Percentiles rank a stretch among this genome's conserved stretches.
Evolutionary conservation across 352 stramenopile genomes (phyloP).

Genomic region (Blastocystis sp.): DNA sequence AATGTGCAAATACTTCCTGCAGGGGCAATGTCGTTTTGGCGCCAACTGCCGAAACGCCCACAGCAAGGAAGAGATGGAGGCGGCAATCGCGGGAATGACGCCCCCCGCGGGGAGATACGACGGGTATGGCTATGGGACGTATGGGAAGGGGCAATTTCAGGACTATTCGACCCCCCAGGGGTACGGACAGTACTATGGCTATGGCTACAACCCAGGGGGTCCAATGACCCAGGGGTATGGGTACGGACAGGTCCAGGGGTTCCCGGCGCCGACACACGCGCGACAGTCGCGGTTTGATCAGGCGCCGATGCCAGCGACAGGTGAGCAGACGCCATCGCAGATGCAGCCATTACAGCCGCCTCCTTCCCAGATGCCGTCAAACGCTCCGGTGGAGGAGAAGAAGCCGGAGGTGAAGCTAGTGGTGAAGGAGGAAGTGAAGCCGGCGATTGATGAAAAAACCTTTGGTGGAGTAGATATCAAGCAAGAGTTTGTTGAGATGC

Average conservation of each 20-base stretch:
- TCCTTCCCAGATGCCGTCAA: too few relatives aligned
- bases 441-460: background rate
- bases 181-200: too few relatives aligned
- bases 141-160: too few relatives aligned
- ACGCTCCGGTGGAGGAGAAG: background rate
- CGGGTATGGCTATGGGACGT: background rate
- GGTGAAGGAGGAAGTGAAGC: background rate
- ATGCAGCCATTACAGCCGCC: background rate
- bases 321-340: background rate
- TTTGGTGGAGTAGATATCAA: background rate
- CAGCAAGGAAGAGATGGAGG: background rate
- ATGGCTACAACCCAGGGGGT: too few relatives aligned
- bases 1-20: conserved; percentile 1
- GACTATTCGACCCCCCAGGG: too few relatives aligned
- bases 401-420: background rate
- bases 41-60: background rate
- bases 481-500: background rate
- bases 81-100: background rate
- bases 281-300: background rate
- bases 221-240: too few relatives aligned
- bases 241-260: background rate
- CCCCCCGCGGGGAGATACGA: background rate
- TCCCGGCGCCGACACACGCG: background rate
- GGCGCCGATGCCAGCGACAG: background rate
- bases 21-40: background rate